Percentiles rank a stretch among this genome's conserved stretches.
phyloP scores from a whole-genome alignment of 495 filamentous ascomycete species.

The Talaromyces borbonicus region DNA sequence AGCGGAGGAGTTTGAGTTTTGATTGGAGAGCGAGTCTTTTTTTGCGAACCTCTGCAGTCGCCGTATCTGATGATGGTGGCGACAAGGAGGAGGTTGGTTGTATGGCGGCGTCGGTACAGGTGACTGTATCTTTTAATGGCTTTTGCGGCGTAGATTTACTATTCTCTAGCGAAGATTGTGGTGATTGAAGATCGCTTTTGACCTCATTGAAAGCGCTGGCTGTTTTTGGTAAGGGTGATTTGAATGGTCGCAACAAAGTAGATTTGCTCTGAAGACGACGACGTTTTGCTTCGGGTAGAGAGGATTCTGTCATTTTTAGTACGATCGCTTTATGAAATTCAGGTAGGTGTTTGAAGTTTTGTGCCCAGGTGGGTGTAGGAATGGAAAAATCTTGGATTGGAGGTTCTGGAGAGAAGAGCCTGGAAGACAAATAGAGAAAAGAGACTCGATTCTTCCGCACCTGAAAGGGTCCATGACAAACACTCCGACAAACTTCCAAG shows the following conservation, averaged over 20 bases:
- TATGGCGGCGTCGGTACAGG: not conserved
- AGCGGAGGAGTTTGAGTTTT: slow-evolving; percentile 20
- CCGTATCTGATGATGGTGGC: slow-evolving; percentile 4
- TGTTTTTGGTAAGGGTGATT: slow-evolving; percentile 47
- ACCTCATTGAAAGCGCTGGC: too few relatives aligned
- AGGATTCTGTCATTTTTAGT: not conserved
- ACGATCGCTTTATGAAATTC: not conserved
- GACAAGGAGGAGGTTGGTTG: not conserved
- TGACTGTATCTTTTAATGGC: slow-evolving; percentile 6
- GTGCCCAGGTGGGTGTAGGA: too few relatives aligned
- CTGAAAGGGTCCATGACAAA: too few relatives aligned
- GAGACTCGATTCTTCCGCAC: too few relatives aligned
- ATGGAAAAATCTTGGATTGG: too few relatives aligned
- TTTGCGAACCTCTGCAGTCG: slow-evolving; percentile 20
- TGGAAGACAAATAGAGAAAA: too few relatives aligned
- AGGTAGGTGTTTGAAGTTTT: not conserved
- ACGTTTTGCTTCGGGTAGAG: slow-evolving; percentile 32
- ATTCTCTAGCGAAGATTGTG: too few relatives aligned
- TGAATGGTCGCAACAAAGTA: slow-evolving; percentile 56
- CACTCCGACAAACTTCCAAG: too few relatives aligned
- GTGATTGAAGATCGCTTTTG: not conserved
- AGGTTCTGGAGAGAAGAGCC: too few relatives aligned
- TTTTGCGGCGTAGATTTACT: slow-evolving; percentile 10
- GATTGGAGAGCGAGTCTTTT: slow-evolving; percentile 25
- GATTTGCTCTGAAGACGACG: slow-evolving; percentile 43